Evolutionary conservation across 805 yeast genomes (phyloP).

Genomic region (Zygoascus biomembranicola): DNA sequence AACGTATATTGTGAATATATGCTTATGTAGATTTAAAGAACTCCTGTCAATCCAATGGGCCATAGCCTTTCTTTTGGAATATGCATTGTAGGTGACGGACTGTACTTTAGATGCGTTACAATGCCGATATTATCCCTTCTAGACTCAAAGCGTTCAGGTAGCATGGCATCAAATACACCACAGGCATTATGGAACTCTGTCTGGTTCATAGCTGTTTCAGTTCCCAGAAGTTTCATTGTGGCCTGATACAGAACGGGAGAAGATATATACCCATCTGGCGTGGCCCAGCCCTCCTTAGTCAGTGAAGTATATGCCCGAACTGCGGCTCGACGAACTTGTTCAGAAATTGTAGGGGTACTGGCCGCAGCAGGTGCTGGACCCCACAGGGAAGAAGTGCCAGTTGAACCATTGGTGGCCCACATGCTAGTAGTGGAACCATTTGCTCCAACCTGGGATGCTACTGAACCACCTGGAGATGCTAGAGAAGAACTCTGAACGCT

Average conservation of each 20-base stretch:
- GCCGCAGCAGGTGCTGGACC: neutral
- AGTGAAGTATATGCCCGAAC: conserved; percentile 17
- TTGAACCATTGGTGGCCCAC: conserved; percentile 3
- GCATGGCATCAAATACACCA: conserved; percentile 11
- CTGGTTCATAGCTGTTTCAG: conserved; percentile 17
- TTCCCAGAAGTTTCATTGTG: conserved; percentile 16
- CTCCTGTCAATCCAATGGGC: conserved; percentile 8
- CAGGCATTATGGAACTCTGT: conserved; percentile 24
- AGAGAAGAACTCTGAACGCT: neutral
- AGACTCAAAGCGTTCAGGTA: conserved; percentile 19
- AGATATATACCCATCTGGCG: conserved; percentile 28
- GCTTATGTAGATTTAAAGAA: neutral
- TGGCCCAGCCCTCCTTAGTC: conserved; percentile 18
- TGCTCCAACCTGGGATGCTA: neutral
- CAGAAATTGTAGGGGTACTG: neutral
- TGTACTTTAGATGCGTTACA: conserved; percentile 23
- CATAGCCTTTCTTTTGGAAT: neutral
- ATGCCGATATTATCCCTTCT: conserved; percentile 28
- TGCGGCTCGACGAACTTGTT: conserved; percentile 19
- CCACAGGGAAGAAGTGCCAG: neutral
- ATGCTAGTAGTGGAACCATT: neutral
- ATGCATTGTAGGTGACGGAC: neutral
- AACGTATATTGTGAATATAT: neutral
- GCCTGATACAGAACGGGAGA: conserved; percentile 27
- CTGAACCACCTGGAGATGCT: neutral